Evolutionary conservation across 1,139 yeast genomes (phyloP).

Genomic region (Sugiyamaella grinbergsii): DNA sequence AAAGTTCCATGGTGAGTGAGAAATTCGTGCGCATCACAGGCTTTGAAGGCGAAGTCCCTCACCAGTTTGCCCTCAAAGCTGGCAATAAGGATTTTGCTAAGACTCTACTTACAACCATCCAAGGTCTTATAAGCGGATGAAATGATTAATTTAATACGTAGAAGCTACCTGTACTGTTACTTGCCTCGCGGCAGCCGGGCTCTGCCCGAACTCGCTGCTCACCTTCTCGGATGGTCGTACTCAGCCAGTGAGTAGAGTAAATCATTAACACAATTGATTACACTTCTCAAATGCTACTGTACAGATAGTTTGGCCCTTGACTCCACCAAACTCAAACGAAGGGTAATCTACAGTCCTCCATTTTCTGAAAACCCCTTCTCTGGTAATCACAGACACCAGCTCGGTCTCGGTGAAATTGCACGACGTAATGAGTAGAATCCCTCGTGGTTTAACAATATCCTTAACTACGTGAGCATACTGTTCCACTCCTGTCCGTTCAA

Average conservation of each 20-base stretch:
- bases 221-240: too few relatives aligned
- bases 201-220: neutral
- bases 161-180: constrained; percentile 6
- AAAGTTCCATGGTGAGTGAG: constrained; percentile 75
- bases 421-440: constrained; percentile 71
- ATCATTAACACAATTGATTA: too few relatives aligned
- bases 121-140: constrained; percentile 40
- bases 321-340: constrained; percentile 83
- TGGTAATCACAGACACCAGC: constrained; percentile 55
- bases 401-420: constrained; percentile 91
- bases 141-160: constrained; percentile 10
- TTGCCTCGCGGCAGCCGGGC: constrained; percentile 6
- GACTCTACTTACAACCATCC: constrained; percentile 57
- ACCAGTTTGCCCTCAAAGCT: constrained; percentile 80
- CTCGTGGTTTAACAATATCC: constrained; percentile 53
- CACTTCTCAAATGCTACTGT: constrained; percentile 67
- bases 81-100: constrained; percentile 63
- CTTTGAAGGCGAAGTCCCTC: constrained; percentile 62
- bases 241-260: too few relatives aligned
- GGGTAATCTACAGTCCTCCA: constrained; percentile 77
- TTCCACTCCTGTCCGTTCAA: constrained; percentile 54
- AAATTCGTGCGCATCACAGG: constrained; percentile 74
- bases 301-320: constrained; percentile 82
- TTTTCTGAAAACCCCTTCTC: constrained; percentile 49
- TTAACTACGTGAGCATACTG: constrained; percentile 65